Base-by-base conservation (phyloP, 2,329 filamentous ascomycete species). In the Magnaporthales sp. region DNA sequence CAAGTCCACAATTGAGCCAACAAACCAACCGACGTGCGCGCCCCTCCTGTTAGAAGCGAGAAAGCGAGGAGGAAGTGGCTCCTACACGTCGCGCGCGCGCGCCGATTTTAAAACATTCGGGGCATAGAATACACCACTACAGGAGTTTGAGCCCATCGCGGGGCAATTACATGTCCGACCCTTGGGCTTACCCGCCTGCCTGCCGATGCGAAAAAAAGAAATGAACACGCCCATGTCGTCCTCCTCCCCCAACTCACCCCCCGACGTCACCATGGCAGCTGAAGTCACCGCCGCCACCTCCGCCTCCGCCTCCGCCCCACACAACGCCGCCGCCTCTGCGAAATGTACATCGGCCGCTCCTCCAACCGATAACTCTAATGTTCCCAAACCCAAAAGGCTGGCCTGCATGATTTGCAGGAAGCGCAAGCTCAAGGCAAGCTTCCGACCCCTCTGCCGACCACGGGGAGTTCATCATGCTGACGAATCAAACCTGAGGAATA, bases 341-440 rank as follows among this genome's bases (percentile, higher is more conserved):
- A 32, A 51, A 51, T 19, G 13, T 11, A 67, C 62, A 66, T 71
- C 62, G 69, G 67, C 46, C 66, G 84, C n/a, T 63, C 29, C 61
- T 22, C 30, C 31, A 10, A 32, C 30, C 31, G 64, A 66, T 71
- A 87, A 88, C 70, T 77, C 80, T 63, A 82, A 77, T 72, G 82
- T 92, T 26, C 89, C 91, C 64, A 91, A 91, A 73, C 89, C 89
- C n/a, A 98, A 98, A 82, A 87, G 94, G 71, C 91, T 98, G 73
- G 95, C 95, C 51, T 99, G 95, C 77, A 91, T 97, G 74, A 89
- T 98, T 69, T 99, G 95, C 76, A 85, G 94, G 73, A 95, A 93
- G 79, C 86, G 94, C 75, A 98, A 98, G 80, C 82, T 97, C 71
- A 90, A 91, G 63, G 63, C 63, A 64, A 64, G 63, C 38, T 27